A percentile compares a stretch with the other conserved stretches of the same genome.
Conservation (phyloP, 306 rosid genomes). For the Vachellia collinsii region DNA sequence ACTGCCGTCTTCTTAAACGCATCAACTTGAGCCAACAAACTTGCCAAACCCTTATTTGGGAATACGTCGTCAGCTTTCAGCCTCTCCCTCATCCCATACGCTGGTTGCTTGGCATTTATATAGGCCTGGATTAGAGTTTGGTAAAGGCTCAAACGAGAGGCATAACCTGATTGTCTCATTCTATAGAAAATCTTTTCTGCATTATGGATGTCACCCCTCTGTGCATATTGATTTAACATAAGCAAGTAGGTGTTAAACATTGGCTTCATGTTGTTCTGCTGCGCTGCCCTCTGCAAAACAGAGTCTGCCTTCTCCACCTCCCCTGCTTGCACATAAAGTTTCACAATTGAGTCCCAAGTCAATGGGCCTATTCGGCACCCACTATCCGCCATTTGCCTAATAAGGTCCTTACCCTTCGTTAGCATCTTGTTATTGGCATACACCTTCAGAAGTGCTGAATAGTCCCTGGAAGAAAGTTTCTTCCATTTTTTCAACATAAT, state of each 20-base stretch:
- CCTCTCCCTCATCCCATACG: constrained; percentile 83
- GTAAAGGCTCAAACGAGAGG: constrained; percentile 46
- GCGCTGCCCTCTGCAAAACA: constrained; percentile 64
- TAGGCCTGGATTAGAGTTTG: constrained; percentile 66
- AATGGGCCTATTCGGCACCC: constrained; percentile 65
- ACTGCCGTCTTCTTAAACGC: constrained; percentile 66
- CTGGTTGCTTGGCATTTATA: constrained; percentile 67
- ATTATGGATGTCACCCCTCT: constrained; percentile 78
- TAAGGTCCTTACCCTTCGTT: constrained; percentile 70
- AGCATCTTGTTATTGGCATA: constrained; percentile 70
- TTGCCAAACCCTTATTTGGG: constrained; percentile 52
- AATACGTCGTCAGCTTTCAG: constrained; percentile 65
- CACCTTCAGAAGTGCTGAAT: constrained; percentile 58
- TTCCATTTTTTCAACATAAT: constrained; percentile 48
- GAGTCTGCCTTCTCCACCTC: constrained; percentile 85
- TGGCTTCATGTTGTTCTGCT: constrained; percentile 58
- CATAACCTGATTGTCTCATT: constrained; percentile 69
- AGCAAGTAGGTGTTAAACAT: constrained; percentile 48
- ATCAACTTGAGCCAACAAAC: constrained; percentile 55
- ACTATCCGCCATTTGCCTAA: constrained; percentile 64
- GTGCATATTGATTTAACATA: constrained; percentile 67
- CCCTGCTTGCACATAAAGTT: constrained; percentile 69
- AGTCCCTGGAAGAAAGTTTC: constrained; percentile 49
- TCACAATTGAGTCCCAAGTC: constrained; percentile 73
- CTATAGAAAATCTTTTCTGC: constrained; percentile 69